Evolutionary conservation across 1,284 basidiomycete species (phyloP), one percentile per base, ranked within the genome.

Genomic region (Malassezia cuniculi): DNA sequence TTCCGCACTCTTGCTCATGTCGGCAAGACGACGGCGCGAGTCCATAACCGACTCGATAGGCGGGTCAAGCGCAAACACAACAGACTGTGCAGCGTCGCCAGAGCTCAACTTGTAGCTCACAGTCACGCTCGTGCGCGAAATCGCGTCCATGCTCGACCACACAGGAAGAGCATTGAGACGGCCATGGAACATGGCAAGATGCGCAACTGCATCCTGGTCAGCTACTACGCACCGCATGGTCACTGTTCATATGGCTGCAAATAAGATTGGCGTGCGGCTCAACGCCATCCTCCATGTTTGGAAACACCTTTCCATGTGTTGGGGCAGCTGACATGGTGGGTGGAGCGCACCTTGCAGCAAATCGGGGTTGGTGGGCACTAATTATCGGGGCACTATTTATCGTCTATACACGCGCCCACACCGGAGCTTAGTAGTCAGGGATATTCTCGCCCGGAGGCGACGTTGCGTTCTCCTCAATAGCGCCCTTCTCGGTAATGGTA

Each of bases 401-500:
- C n/a, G n/a, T n/a, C n/a, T n/a, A n/a, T n/a, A n/a, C n/a, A n/a
- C n/a, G n/a, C n/a, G n/a, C n/a, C n/a, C n/a, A n/a, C n/a, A n/a
- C n/a, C n/a, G n/a, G n/a, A n/a, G n/a, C n/a, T n/a, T 24, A 6
- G 22, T 24, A 24, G 7, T 6, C 22, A 11, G 22, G 22, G 7
- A 6, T 11, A 17, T 41, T 38, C 46, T 65, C 57, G 34, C 63
- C 63, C 16, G 63, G 61, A 27, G 61, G 54, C 32, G 50, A 47
- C 33, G 52, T 40, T 22, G 57, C 54, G 36, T 60, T 51, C 29
- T 56, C 58, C 22, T 47, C 39, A 28, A 66, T 49, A 31, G 48
- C 44, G 46, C 54, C 53, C 52, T 65, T 66, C 29, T 60, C 63
- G 31, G 44, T 57, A 46, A 60, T 41, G 33, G 47, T 41, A 20